Conservation (phyloP, 306 rosid species). For the Dalbergia oliveri region DNA sequence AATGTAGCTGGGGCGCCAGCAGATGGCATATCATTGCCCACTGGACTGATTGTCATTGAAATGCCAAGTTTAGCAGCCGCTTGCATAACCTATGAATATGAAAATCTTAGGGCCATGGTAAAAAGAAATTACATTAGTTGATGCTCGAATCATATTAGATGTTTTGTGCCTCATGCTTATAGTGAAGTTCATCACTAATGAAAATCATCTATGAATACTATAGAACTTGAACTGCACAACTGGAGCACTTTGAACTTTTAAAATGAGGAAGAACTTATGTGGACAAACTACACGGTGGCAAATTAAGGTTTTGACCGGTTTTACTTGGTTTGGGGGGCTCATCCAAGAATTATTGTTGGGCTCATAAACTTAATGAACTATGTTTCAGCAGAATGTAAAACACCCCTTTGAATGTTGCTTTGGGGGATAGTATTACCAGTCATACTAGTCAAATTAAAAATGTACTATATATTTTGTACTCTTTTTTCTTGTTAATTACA, state of each 20-base stretch:
- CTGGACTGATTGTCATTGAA: constrained; percentile 73
- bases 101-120: constrained; percentile 35
- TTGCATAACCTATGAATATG: constrained; percentile 72
- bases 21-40: constrained; percentile 72
- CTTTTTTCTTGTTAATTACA: constrained; percentile 24
- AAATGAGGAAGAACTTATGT: constrained; percentile 12
- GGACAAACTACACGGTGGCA: neutral
- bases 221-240: constrained; percentile 8
- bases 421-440: constrained; percentile 11
- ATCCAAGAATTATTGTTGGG: constrained; percentile 4
- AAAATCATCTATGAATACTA: constrained; percentile 30
- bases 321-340: constrained; percentile 24
- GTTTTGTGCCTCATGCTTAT: constrained; percentile 7
- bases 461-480: neutral
- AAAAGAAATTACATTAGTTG: constrained; percentile 26
- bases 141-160: constrained; percentile 20
- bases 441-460: constrained; percentile 23
- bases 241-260: constrained; percentile 24
- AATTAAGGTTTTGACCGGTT: constrained; percentile 15
- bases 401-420: constrained; percentile 16
- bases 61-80: constrained; percentile 85
- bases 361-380: constrained; percentile 10
- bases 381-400: constrained; percentile 26
- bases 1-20: constrained; percentile 61
- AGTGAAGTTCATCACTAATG: constrained; percentile 11